Percentiles rank a stretch among this genome's conserved stretches.
Conservation (phyloP, 202 grass and related monocot genomes). For the Schoenoplectus triqueter region DNA sequence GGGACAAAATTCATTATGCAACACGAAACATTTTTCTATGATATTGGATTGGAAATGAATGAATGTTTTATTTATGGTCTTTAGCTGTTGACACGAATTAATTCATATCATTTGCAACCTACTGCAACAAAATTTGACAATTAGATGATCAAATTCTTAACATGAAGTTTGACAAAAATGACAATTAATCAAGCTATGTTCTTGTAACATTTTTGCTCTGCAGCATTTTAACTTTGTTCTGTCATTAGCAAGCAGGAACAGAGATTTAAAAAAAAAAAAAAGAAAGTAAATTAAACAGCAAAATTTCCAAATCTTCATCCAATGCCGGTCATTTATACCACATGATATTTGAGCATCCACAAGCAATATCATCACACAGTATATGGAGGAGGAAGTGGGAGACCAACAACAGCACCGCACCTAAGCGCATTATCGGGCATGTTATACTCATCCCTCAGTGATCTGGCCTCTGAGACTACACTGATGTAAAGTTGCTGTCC, state of each 20-base stretch:
- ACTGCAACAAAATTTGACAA: neutral
- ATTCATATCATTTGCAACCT: neutral
- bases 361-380: constrained; percentile 16
- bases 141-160: neutral
- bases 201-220: neutral
- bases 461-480: constrained; percentile 59
- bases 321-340: constrained; percentile 1
- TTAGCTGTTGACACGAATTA: neutral
- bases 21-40: neutral
- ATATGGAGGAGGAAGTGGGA: constrained; percentile 72
- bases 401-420: constrained; percentile 65
- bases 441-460: constrained; percentile 86
- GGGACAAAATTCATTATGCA: neutral
- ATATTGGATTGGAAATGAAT: neutral
- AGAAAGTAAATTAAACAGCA: neutral
- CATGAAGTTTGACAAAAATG: neutral
- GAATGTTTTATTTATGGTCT: neutral
- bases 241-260: constrained; percentile 6
- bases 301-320: constrained; percentile 25
- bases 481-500: constrained; percentile 90
- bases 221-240: neutral
- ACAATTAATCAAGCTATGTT: neutral
- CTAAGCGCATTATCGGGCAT: constrained; percentile 55
- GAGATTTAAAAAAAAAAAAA: neutral
- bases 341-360: neutral